These are phyloP conservation scores for Trametes maxima DNA, from an alignment of 768 basidiomycete species.

Conservation along the genomic window DNA sequence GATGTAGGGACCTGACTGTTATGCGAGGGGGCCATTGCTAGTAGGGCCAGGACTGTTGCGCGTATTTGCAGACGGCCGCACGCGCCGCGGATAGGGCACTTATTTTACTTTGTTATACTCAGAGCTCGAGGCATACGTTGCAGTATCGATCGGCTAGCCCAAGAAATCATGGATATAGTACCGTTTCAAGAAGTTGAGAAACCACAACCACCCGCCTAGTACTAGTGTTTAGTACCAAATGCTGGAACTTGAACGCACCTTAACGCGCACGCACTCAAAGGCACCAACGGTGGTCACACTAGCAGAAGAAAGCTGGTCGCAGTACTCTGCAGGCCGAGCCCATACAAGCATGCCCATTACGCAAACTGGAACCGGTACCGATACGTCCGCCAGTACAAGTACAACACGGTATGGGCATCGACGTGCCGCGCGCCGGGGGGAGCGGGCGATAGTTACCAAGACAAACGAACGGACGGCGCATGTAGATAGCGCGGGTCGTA, in stretches of 20 bases:
- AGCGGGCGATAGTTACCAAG: neutral
- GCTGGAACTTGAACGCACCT: too few relatives aligned
- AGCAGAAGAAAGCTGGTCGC: conserved; percentile 4
- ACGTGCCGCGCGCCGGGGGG: neutral
- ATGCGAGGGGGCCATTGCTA: neutral
- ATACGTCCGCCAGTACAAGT: conserved; percentile 7
- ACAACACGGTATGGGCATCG: conserved; percentile 5
- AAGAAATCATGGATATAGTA: too few relatives aligned
- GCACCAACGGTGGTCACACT: conserved; percentile 2
- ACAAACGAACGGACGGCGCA: conserved; percentile 1
- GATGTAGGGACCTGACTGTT: neutral
- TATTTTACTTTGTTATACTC: too few relatives aligned
- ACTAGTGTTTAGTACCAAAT: too few relatives aligned
- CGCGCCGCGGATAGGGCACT: too few relatives aligned
- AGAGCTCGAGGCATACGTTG: too few relatives aligned
- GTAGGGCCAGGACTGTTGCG: too few relatives aligned
- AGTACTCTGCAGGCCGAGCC: conserved; percentile 12
- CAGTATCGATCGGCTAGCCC: too few relatives aligned
- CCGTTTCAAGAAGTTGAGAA: too few relatives aligned
- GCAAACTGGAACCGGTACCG: too few relatives aligned
- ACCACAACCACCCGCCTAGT: too few relatives aligned
- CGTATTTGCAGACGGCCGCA: too few relatives aligned
- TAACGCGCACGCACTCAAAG: neutral
- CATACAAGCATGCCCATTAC: conserved; percentile 19
- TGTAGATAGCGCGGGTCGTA: neutral